These are phyloP conservation scores for Pseudocercospora vitis DNA, from an alignment of 2,329 filamentous ascomycete species.

Conservation along the genomic window DNA sequence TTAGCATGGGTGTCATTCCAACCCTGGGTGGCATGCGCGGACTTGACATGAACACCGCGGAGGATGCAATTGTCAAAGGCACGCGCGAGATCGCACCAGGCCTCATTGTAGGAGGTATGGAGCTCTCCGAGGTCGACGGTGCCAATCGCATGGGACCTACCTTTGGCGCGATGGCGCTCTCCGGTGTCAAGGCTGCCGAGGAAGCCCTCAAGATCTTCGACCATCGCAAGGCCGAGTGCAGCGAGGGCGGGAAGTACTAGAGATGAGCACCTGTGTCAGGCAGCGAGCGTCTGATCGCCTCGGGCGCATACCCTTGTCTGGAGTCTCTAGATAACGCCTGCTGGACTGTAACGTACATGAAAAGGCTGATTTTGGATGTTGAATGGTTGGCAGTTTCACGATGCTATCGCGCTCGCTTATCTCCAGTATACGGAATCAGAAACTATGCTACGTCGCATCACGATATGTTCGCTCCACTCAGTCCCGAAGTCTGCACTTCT, in stretches of 20 bases:
- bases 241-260: conserved; percentile 40
- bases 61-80: conserved; percentile 90
- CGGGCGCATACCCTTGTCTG: background rate
- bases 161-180: conserved; percentile 85
- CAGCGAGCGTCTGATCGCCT: background rate
- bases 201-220: conserved; percentile 79
- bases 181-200: conserved; percentile 87
- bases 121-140: conserved; percentile 84
- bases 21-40: conserved; percentile 90
- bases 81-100: conserved; percentile 86
- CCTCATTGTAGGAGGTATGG: conserved; percentile 92
- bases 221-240: conserved; percentile 72
- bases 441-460: background rate
- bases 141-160: conserved; percentile 74
- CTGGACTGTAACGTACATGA: background rate
- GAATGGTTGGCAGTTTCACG: background rate
- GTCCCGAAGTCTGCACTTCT: background rate
- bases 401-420: background rate
- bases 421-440: background rate
- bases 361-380: background rate
- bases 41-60: conserved; percentile 85
- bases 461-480: background rate
- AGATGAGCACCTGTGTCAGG: background rate
- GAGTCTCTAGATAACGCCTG: background rate
- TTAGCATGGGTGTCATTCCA: conserved; percentile 80